Evolutionary conservation across 495 filamentous ascomycete species (phyloP).

Genomic region (Bombardia bombarda): DNA sequence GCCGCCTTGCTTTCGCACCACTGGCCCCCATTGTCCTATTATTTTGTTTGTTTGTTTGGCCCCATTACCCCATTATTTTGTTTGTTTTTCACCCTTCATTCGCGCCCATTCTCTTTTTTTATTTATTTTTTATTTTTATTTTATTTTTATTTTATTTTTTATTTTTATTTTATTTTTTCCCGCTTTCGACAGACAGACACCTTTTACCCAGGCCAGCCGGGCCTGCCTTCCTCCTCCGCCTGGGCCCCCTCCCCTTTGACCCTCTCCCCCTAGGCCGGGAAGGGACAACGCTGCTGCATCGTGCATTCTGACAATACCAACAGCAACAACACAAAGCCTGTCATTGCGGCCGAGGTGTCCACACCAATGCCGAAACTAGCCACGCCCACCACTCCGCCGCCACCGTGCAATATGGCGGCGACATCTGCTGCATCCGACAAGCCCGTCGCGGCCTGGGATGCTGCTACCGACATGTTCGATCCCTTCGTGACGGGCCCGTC

Average conservation of each 20-base stretch:
- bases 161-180: background rate
- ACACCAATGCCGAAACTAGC: background rate
- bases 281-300: conserved; percentile 9
- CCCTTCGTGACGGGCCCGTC: conserved; percentile 41
- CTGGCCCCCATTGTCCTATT: too few relatives aligned
- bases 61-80: too few relatives aligned
- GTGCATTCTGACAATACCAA: conserved; percentile 7
- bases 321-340: background rate
- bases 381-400: conserved; percentile 3
- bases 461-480: conserved; percentile 36
- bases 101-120: background rate
- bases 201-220: conserved; percentile 8
- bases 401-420: conserved; percentile 18
- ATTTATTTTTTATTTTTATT: background rate
- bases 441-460: conserved; percentile 15
- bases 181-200: background rate
- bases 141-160: background rate
- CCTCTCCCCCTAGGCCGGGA: conserved; percentile 8
- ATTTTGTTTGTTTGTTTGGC: too few relatives aligned
- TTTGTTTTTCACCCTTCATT: background rate
- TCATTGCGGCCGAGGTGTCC: conserved; percentile 4
- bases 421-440: conserved; percentile 25
- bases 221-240: conserved; percentile 9
- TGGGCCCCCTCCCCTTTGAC: conserved; percentile 1
- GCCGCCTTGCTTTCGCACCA: too few relatives aligned